phyloP scores from a whole-genome alignment of 768 basidiomycete species.

The Collybia nuda region DNA sequence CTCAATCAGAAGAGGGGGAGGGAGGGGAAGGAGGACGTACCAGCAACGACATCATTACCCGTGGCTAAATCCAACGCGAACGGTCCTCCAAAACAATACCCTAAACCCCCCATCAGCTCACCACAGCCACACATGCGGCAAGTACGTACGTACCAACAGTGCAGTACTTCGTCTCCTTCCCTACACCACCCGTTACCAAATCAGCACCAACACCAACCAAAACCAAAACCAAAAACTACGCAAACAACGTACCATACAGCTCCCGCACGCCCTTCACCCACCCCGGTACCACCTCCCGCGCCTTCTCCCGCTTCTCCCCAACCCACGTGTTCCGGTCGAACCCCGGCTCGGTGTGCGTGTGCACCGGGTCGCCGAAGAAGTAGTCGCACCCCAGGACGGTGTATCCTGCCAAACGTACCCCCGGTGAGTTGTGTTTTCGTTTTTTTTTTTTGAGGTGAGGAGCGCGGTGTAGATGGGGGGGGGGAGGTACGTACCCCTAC shows the following conservation, averaged over 20 bases:
- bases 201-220: no score
- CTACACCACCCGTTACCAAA: background rate
- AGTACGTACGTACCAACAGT: background rate
- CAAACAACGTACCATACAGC: background rate
- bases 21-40: slow-evolving; percentile 28
- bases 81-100: slow-evolving; percentile 61
- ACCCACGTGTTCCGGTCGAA: slow-evolving; percentile 45
- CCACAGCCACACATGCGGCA: no score
- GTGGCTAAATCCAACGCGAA: slow-evolving; percentile 46
- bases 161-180: background rate
- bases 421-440: no score
- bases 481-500: slow-evolving; percentile 47
- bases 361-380: slow-evolving; percentile 58
- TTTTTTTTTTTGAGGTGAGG: no score
- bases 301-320: slow-evolving; percentile 27
- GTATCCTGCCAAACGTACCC: background rate
- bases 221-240: background rate
- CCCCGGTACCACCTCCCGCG: slow-evolving; percentile 38
- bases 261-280: slow-evolving; percentile 42
- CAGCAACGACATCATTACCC: slow-evolving; percentile 45
- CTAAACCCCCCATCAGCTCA: slow-evolving; percentile 20
- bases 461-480: no score
- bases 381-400: slow-evolving; percentile 59
- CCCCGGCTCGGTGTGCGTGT: slow-evolving; percentile 34
- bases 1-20: background rate